These are phyloP conservation scores for Magnaporthiopsis rhizophila DNA, from an alignment of 2,329 filamentous ascomycete genomes.

Conservation along the genomic window DNA sequence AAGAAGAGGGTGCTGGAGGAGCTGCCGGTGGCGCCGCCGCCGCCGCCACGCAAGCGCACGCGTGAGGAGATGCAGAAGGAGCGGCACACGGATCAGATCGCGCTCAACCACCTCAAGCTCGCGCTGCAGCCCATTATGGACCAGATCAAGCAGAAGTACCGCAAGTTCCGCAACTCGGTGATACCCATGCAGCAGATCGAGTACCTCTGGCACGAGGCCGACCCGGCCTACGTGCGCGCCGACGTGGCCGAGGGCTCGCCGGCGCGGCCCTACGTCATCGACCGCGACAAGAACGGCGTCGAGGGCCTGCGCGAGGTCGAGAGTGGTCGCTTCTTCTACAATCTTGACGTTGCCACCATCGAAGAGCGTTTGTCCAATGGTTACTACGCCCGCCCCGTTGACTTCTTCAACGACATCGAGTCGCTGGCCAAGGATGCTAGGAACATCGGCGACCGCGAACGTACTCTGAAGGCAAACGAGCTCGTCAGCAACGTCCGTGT, in stretches of 20 bases:
- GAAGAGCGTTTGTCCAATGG: conserved; percentile 96
- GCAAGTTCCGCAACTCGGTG: conserved; percentile 74
- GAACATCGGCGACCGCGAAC: conserved; percentile 72
- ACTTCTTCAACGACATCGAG: conserved; percentile 84
- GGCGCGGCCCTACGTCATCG: conserved; percentile 66
- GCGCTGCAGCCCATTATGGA: conserved; percentile 94
- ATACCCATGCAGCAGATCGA: conserved; percentile 67
- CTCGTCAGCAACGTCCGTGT: conserved; percentile 90
- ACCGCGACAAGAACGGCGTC: conserved; percentile 70
- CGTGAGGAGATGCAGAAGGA: conserved; percentile 76
- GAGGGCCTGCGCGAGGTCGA: conserved; percentile 67
- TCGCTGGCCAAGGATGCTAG: conserved; percentile 78
- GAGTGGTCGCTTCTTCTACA: conserved; percentile 86
- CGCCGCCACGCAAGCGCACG: conserved; percentile 57
- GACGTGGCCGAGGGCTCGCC: conserved; percentile 31
- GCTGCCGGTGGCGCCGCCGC: conserved; percentile 66
- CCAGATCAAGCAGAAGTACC: conserved; percentile 80
- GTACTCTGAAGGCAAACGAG: conserved; percentile 82
- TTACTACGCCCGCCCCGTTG: conserved; percentile 84
- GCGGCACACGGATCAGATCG: conserved; percentile 73
- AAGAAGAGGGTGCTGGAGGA: conserved; percentile 78
- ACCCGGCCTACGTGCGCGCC: conserved; percentile 60
- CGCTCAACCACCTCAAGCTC: conserved; percentile 81
- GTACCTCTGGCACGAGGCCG: conserved; percentile 77
- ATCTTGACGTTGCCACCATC: conserved; percentile 84